Evolutionary conservation across 305 asterid genomes (phyloP), one percentile per base, ranked within the genome.

Genomic region (Fraxinus albicans): DNA sequence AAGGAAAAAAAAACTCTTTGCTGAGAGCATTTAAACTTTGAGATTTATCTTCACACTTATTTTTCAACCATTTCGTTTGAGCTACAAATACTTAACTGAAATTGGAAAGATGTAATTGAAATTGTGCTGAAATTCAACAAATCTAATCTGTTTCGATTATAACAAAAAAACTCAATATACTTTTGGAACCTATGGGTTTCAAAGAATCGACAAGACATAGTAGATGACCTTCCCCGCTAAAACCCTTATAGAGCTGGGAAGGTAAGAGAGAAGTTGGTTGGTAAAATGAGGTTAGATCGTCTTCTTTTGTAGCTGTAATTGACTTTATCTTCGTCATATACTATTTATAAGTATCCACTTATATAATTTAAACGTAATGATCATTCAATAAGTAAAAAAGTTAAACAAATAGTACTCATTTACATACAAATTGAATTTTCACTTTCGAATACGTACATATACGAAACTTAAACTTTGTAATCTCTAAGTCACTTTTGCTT

Each of bases 401-500:
- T 40, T 10, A 63, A 38, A 38, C 44, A 38, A 38, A 8, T 1
- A 38, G 44, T 6, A 38, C 44, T 38, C 44, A 38, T 38, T 38
- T 36, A 36, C 42, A 12, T 8, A 38, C 1, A 8, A 38, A 38
- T 38, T 7, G 44, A 7, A 38, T 38, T 38, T 42, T 42, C 3
- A 9, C 50, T 42, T 42, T 9, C 2, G 50, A 42, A 42, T 9
- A 9, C 50, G 50, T 2, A 40, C 47, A 40, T 1, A 40, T 40
- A 35, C 40, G 47, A 40, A 40, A 40, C 47, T 40, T 25, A 40
- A 40, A 42, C 50, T 42, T 42, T 42, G 50, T 42, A 42, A 42
- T 42, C 47, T 40, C 9, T 38, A 34, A 82, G 73, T 81, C 85
- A 84, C 15, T 85, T 85, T 83, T 86, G 69, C 83, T 40, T 85